Conservation (phyloP, 495 filamentous ascomycete species). For the Penicillium antarcticum region DNA sequence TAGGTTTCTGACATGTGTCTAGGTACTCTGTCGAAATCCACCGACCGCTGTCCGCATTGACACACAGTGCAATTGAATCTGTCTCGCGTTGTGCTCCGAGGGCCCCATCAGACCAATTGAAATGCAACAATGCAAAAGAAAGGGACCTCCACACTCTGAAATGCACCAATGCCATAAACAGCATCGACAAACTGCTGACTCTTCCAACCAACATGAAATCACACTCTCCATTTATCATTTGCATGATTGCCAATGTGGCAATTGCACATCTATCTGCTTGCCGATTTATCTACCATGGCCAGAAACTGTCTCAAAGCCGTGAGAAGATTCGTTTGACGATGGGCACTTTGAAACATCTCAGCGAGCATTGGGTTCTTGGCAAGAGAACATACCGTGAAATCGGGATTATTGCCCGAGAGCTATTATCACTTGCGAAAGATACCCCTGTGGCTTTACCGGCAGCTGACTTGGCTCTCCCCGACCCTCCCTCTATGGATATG, state of each 20-base stretch:
- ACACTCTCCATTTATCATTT: slow-evolving; percentile 21
- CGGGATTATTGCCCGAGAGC: slow-evolving; percentile 17
- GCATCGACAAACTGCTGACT: slow-evolving; percentile 15
- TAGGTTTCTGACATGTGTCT: background rate
- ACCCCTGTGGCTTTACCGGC: background rate
- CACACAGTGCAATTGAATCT: slow-evolving; percentile 13
- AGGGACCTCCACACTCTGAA: slow-evolving; percentile 19
- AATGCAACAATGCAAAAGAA: slow-evolving; percentile 5
- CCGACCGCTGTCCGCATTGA: slow-evolving; percentile 14
- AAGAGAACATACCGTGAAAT: slow-evolving; percentile 18
- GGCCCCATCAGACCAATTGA: slow-evolving; percentile 5
- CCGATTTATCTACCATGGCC: slow-evolving; percentile 12
- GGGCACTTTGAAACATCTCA: slow-evolving; percentile 18
- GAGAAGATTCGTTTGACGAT: slow-evolving; percentile 19
- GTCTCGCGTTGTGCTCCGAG: slow-evolving; percentile 14
- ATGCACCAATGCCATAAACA: slow-evolving; percentile 11
- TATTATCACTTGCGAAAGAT: slow-evolving; percentile 9
- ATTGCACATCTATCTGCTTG: slow-evolving; percentile 21
- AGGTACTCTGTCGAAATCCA: slow-evolving; percentile 21
- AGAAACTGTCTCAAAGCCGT: slow-evolving; percentile 5
- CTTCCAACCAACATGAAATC: slow-evolving; percentile 16
- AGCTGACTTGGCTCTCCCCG: background rate
- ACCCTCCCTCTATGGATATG: background rate
- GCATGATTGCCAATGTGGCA: slow-evolving; percentile 21
- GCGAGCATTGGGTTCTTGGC: slow-evolving; percentile 17